phyloP scores from a whole-genome alignment of 1,139 yeast genomes.

The Suhomyces maxii region DNA sequence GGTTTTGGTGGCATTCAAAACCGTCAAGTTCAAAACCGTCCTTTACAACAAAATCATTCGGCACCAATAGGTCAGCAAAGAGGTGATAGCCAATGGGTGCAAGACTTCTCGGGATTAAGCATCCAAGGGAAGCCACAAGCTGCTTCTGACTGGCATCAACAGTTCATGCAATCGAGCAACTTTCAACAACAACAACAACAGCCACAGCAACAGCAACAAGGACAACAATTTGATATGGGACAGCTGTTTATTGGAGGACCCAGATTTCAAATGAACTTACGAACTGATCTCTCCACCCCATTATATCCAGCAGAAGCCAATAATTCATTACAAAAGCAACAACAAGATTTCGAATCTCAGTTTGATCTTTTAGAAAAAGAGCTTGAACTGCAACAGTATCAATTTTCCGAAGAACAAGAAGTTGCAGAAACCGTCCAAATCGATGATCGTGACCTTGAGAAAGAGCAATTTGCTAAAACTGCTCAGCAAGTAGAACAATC shows the following conservation, averaged over 20 bases:
- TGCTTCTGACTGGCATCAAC: constrained; percentile 9
- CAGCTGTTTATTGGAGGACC: constrained; percentile 3
- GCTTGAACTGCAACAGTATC: constrained; percentile 17
- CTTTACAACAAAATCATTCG: background rate
- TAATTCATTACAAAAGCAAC: constrained; percentile 28
- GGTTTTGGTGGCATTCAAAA: constrained; percentile 9
- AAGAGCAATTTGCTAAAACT: constrained; percentile 42
- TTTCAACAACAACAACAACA: constrained; percentile 8
- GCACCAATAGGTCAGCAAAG: background rate
- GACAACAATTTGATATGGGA: background rate
- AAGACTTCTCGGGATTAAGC: constrained; percentile 10
- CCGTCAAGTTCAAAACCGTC: background rate
- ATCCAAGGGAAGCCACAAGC: constrained; percentile 7
- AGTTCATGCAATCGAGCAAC: constrained; percentile 18
- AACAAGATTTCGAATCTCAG: constrained; percentile 29
- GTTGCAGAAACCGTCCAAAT: constrained; percentile 5
- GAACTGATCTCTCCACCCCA: constrained; percentile 19
- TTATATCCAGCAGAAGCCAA: constrained; percentile 18
- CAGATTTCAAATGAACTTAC: constrained; percentile 19
- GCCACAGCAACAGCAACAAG: constrained; percentile 8
- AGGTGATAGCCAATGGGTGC: constrained; percentile 5
- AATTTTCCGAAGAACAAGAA: constrained; percentile 12
- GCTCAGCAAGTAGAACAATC: constrained; percentile 40
- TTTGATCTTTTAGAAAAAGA: constrained; percentile 41
- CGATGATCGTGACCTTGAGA: constrained; percentile 22